These are phyloP conservation scores for Penicillium pulvis DNA, from an alignment of 495 filamentous ascomycete species.

Conservation along the genomic window DNA sequence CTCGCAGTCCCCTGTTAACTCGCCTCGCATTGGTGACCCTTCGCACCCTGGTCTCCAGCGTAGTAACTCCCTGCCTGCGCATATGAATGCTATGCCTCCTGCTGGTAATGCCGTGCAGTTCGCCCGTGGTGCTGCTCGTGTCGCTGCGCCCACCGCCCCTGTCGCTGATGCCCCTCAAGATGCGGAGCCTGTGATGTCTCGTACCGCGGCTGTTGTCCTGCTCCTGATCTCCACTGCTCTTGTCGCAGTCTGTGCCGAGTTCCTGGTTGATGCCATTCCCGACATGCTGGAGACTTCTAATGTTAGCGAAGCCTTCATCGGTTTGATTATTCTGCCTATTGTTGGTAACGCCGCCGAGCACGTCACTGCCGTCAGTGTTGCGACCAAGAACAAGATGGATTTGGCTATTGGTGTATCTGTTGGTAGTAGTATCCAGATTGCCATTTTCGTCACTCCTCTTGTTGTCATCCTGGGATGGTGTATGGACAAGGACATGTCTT, in stretches of 20 bases:
- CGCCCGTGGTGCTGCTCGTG: slow-evolving; percentile 40
- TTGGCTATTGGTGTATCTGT: slow-evolving; percentile 88
- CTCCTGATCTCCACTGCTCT: slow-evolving; percentile 75
- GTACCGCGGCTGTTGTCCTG: slow-evolving; percentile 71
- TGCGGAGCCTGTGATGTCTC: slow-evolving; percentile 64
- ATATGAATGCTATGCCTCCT: slow-evolving; percentile 40
- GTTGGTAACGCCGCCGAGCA: slow-evolving; percentile 94
- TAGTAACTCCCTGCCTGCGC: slow-evolving; percentile 77
- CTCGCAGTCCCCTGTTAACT: slow-evolving; percentile 34
- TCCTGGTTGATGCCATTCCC: slow-evolving; percentile 80
- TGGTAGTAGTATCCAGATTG: slow-evolving; percentile 81
- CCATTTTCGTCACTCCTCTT: slow-evolving; percentile 86
- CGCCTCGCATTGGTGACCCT: slow-evolving; percentile 41
- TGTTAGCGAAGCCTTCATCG: slow-evolving; percentile 79
- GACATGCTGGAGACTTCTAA: slow-evolving; percentile 64
- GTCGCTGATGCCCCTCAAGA: slow-evolving; percentile 36
- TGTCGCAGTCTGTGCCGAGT: slow-evolving; percentile 85
- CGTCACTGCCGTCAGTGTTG: slow-evolving; percentile 85
- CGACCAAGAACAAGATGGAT: slow-evolving; percentile 96
- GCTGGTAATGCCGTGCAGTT: slow-evolving; percentile 45
- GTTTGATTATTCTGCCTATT: slow-evolving; percentile 85
- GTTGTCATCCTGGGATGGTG: slow-evolving; percentile 90
- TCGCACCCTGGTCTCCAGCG: slow-evolving; percentile 62
- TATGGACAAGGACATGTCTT: slow-evolving; percentile 76
- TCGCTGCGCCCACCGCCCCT: slow-evolving; percentile 20